Base-by-base conservation (phyloP, 768 basidiomycete genomes). In the Pulveroboletus frians region DNA sequence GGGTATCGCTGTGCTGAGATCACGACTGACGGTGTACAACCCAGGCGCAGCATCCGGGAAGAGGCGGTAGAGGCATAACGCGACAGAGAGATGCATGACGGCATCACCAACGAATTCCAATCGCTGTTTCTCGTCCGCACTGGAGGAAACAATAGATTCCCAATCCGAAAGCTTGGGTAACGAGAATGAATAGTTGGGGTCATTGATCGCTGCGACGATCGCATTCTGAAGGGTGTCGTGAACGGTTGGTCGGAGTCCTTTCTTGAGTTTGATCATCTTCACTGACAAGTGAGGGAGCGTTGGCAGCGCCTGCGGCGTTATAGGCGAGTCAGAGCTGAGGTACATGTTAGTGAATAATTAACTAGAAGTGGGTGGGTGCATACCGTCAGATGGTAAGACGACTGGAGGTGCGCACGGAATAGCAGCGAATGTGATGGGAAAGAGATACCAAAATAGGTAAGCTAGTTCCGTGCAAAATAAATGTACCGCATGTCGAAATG, bases 51-150 rank as follows among this genome's bases (percentile, higher is more conserved):
- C 68, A 14, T 67, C 21, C n/a, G 69, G 67, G 47, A 62, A 61
- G 40, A 62, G 52, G 15, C 58, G 59, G 49, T 70, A 73, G 2
- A 78, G 66, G 47, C 67, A 66, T 37, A 69, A 63, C 10, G 72
- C 71, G 15, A 77, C 61, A 27, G 67, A 61, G 49, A 72, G 69
- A 51, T 73, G 68, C 66, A 77, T 75, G 46, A 74, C 60, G 26
- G 73, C 71, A 47, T 77, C 76, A 5, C 76, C 76, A 11, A 77
- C 53, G 56, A 75, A 77, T 56, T 78, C 76, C 39, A 76, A 49
- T 23, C 74, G 66, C 31, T 77, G 71, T 57, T 69, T 68, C 56
- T 69, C 66, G 23, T 50, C 49, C 14, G 35, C 42, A 13, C 54
- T 60, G 39, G 58, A 67, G 4, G 60, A 51, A 18, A 67, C 57